These are phyloP conservation scores for Inosperma sp. DNA, from an alignment of 768 basidiomycete genomes.

Conservation along the genomic window DNA sequence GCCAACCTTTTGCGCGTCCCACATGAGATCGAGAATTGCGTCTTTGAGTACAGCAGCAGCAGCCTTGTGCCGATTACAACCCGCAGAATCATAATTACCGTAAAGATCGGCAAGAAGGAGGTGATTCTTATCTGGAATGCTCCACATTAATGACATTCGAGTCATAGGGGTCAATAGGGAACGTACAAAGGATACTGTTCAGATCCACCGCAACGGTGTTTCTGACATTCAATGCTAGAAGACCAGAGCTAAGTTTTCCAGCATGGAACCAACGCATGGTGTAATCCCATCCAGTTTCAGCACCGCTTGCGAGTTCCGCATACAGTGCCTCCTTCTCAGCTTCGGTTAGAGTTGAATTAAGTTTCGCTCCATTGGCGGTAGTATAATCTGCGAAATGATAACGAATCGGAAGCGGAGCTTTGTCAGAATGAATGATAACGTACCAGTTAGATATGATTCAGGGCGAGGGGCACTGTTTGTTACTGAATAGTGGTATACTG, in stretches of 20 bases:
- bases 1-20: slow-evolving; percentile 65
- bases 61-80: slow-evolving; percentile 46
- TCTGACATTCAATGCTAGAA: slow-evolving; percentile 68
- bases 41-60: slow-evolving; percentile 54
- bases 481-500: slow-evolving; percentile 70
- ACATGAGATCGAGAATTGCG: slow-evolving; percentile 81
- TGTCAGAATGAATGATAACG: no score
- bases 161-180: slow-evolving; percentile 6
- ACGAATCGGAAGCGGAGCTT: no score
- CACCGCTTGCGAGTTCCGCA: slow-evolving; percentile 82
- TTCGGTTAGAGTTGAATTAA: slow-evolving; percentile 54
- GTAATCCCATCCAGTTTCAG: slow-evolving; percentile 74
- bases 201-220: slow-evolving; percentile 70
- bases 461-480: slow-evolving; percentile 85
- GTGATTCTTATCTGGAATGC: slow-evolving; percentile 56
- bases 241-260: slow-evolving; percentile 43
- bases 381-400: slow-evolving; percentile 69
- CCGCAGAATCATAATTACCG: slow-evolving; percentile 37
- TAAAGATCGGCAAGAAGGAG: slow-evolving; percentile 59
- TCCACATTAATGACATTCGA: background rate
- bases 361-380: slow-evolving; percentile 64
- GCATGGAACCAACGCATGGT: slow-evolving; percentile 47
- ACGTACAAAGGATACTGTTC: slow-evolving; percentile 81
- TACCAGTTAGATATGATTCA: slow-evolving; percentile 70
- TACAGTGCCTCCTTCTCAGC: slow-evolving; percentile 63